A percentile compares a stretch with the other conserved stretches of the same genome.
Evolutionary conservation across 2,329 filamentous ascomycete species (phyloP).

Genomic region (Clonostachys byssicola): DNA sequence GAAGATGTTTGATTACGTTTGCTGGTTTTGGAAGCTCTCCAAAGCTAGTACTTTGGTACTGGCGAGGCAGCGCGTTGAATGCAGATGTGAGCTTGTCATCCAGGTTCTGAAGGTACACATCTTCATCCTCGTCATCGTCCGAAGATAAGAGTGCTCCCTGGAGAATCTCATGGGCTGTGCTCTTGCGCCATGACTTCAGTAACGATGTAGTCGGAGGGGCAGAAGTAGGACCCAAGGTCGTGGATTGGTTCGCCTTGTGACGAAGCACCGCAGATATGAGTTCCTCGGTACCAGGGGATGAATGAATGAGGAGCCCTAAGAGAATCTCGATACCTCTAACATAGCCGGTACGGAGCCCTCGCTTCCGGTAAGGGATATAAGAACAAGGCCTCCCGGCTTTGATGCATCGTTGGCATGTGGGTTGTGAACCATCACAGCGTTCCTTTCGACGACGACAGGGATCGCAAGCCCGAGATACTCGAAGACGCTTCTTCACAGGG

Average conservation of each 20-base stretch:
- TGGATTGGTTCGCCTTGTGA: not conserved
- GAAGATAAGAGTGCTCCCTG: not conserved
- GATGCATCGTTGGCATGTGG: slow-evolving; percentile 59
- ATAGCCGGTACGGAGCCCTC: slow-evolving; percentile 5
- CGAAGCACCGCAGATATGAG: not conserved
- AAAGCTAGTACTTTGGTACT: too few species aligned
- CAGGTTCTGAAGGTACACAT: slow-evolving; percentile 1
- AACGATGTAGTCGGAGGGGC: not conserved
- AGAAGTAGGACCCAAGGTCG: too few species aligned
- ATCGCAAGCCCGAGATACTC: slow-evolving; percentile 61
- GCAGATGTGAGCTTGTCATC: not conserved
- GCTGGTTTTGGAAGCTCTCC: too few species aligned
- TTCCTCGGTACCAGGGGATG: slow-evolving; percentile 1
- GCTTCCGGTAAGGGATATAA: slow-evolving; percentile 5
- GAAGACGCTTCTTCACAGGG: slow-evolving; percentile 43
- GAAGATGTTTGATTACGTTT: too few species aligned
- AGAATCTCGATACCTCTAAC: slow-evolving; percentile 3
- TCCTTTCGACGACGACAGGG: slow-evolving; percentile 59
- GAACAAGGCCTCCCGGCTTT: slow-evolving; percentile 26
- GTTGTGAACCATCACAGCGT: slow-evolving; percentile 64
- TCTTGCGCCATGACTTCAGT: slow-evolving; percentile 3
- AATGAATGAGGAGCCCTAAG: slow-evolving; percentile 3
- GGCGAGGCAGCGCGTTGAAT: not conserved
- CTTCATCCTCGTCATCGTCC: slow-evolving; percentile 2
- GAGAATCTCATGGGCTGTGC: not conserved